Evolutionary conservation across 352 stramenopile species (phyloP).

Genomic region (Globisporangium perplexum): DNA sequence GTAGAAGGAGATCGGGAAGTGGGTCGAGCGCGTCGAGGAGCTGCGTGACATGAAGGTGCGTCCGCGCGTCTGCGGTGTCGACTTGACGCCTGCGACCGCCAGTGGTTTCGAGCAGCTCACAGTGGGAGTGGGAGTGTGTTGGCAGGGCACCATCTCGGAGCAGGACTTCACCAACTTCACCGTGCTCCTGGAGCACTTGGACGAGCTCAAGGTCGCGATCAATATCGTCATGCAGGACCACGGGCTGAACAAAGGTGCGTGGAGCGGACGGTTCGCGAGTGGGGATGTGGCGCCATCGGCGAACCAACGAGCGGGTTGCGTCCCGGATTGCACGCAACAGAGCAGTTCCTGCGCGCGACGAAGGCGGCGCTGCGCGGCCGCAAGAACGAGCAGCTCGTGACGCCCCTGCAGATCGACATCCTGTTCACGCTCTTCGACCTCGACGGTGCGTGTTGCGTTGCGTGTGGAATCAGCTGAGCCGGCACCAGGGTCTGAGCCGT

Average conservation of each 20-base stretch:
- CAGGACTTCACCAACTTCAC: constrained; percentile 85
- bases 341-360: constrained; percentile 75
- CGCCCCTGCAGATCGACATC: constrained; percentile 80
- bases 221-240: constrained; percentile 75
- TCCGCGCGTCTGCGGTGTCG: background rate
- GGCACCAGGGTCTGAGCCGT: no score
- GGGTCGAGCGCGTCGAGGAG: constrained; percentile 76
- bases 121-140: no score
- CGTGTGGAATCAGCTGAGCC: no score
- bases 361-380: constrained; percentile 53
- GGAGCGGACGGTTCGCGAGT: no score
- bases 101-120: no score
- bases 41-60: constrained; percentile 48
- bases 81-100: no score
- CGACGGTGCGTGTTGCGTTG: constrained; percentile 31
- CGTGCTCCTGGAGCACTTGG: constrained; percentile 73
- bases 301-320: background rate
- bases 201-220: constrained; percentile 83
- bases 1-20: constrained; percentile 68
- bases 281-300: no score
- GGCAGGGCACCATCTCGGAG: constrained; percentile 67
- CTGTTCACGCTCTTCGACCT: constrained; percentile 80
- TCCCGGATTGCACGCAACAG: constrained; percentile 20
- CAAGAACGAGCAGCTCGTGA: constrained; percentile 58
- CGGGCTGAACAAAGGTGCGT: constrained; percentile 73